Evolutionary conservation across 2,329 filamentous ascomycete genomes (phyloP), one percentile per base, ranked within the genome.

Genomic region (Fusarium fujikuroi): DNA sequence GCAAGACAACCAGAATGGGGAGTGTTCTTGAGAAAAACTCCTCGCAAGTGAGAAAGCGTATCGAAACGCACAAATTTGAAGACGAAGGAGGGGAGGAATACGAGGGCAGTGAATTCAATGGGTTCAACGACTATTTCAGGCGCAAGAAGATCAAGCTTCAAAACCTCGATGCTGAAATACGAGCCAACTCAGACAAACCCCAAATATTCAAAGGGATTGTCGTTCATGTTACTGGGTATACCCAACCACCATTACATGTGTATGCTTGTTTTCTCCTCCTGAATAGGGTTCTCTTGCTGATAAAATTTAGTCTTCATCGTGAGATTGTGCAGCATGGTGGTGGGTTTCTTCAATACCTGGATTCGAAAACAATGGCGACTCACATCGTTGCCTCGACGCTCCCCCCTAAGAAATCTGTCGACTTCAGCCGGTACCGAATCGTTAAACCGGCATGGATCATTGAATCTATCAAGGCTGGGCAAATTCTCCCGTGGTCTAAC

Each of bases 131-230:
- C 79, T 99, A 98, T 82, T 97, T 98, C 80, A 89, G 95, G 56
- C 92, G 95, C 63, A 99, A 99, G 86, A 98, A 97, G 86, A 91
- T 97, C 82, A 99, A 99, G 80, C 88, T 99, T 7, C 96, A 98
- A 82, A 99, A 99, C 78, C 89, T 96, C 36, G 96, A 99, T 82
- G 91, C 91, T 14, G 90, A 97, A 60, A 86, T 97, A 49, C 91
- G 95, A 66, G 88, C 92, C 37, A 85, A 89, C 8, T 82, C 85
- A 1, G 91, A 92, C 74, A 94, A 93, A 72, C 94, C 95, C 15
- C 90, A 90, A 70, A 94, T 99, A 59, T 99, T 99, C 86, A 94
- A 92, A 75, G 95, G 94, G 2, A 88, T 98, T 14, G 95, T 97
- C 18, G 94, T 92, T 15, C 94, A 98, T 82, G 92, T 99, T 30